A percentile compares a stretch with the other conserved stretches of the same genome.
Evolutionary conservation across 2,329 filamentous ascomycete species (phyloP).

Genomic region (Mariannaea elegans): DNA sequence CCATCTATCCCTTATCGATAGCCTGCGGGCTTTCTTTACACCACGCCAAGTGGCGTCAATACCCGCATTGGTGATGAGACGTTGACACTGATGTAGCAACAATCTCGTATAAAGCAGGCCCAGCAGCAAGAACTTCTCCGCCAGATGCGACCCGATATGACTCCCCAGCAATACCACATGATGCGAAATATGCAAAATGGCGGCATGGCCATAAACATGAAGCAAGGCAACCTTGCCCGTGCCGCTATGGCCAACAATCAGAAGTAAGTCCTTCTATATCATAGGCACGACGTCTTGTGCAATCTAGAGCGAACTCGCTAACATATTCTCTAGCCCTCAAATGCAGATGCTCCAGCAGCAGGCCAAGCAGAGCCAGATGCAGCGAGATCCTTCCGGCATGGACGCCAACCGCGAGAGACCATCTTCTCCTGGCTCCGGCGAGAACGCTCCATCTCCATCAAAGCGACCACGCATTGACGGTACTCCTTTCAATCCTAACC

Average conservation of each 20-base stretch:
- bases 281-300: not conserved
- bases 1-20: conserved; percentile 22
- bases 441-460: conserved; percentile 90
- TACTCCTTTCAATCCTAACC: conserved; percentile 76
- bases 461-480: conserved; percentile 85
- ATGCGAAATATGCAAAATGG: conserved; percentile 74
- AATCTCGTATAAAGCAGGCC: conserved; percentile 77
- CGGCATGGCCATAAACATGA: conserved; percentile 66
- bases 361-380: conserved; percentile 83
- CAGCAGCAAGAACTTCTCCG: conserved; percentile 81
- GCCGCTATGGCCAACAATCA: conserved; percentile 83
- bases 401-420: conserved; percentile 84
- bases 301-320: conserved; percentile 10
- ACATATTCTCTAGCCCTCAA: conserved; percentile 62
- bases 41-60: conserved; percentile 26
- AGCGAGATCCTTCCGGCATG: conserved; percentile 86
- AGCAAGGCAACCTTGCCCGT: conserved; percentile 71
- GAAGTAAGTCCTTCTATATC: conserved; percentile 62
- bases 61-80: conserved; percentile 27
- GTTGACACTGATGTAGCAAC: conserved; percentile 56
- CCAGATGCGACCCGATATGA: conserved; percentile 71
- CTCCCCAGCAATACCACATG: conserved; percentile 66
- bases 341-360: conserved; percentile 77
- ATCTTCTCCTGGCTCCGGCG: conserved; percentile 81
- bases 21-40: not conserved